Evolutionary conservation across 1,139 yeast species (phyloP).

Genomic region (Sugiyamaella pinicola): DNA sequence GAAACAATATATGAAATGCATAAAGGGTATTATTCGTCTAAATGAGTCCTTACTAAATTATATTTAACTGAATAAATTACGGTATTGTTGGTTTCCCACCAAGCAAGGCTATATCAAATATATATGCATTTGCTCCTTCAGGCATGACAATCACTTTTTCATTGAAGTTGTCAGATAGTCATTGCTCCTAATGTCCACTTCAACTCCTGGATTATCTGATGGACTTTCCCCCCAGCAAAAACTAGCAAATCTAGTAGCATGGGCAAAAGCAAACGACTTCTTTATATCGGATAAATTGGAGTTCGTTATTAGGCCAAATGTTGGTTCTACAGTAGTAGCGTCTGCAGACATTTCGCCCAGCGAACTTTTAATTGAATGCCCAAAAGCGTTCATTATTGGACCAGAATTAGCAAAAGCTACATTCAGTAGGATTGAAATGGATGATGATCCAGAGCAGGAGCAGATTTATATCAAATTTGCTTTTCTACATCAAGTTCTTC

Average conservation of each 20-base stretch:
- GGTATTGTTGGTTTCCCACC: too few relatives aligned
- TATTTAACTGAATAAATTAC: too few relatives aligned
- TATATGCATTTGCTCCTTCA: too few relatives aligned
- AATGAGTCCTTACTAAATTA: too few relatives aligned
- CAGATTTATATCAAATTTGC: conserved; percentile 33
- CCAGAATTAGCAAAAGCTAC: conserved; percentile 30
- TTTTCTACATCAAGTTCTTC: conserved; percentile 29
- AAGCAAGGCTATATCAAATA: too few relatives aligned
- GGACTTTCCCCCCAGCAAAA: neutral
- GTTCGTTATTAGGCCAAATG: conserved; percentile 17
- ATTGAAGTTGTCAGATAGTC: too few relatives aligned
- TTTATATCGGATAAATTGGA: conserved; percentile 19
- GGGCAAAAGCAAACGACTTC: conserved; percentile 27
- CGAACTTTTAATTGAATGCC: conserved; percentile 33
- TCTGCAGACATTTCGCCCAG: conserved; percentile 26
- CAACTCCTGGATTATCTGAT: neutral
- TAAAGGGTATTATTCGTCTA: too few relatives aligned
- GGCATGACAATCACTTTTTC: neutral
- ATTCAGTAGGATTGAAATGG: conserved; percentile 24
- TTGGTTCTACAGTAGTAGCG: conserved; percentile 33
- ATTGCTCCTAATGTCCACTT: too few relatives aligned
- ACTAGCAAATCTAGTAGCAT: conserved; percentile 20
- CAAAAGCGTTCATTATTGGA: conserved; percentile 34
- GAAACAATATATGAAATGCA: too few relatives aligned
- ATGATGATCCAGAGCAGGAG: conserved; percentile 13